These are phyloP conservation scores for Jacaranda mimosifolia DNA, from an alignment of 257 asterid genomes.

Conservation along the genomic window DNA sequence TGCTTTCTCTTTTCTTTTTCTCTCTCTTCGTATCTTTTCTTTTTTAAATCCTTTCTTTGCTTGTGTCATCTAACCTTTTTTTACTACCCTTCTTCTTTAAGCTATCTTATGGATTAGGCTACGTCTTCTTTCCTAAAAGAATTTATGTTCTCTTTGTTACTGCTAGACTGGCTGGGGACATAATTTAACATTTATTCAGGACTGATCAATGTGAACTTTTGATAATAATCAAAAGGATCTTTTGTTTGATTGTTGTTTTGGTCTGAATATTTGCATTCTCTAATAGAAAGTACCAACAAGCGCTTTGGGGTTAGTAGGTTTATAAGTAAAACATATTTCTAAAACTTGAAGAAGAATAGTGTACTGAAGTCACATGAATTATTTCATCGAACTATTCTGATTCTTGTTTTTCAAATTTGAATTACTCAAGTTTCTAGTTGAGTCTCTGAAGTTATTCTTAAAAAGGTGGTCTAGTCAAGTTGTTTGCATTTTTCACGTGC, in stretches of 20 bases:
- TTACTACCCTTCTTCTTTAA: conserved; percentile 46
- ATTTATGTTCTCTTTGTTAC: conserved; percentile 33
- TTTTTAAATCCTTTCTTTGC: conserved; percentile 36
- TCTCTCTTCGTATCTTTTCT: conserved; percentile 29
- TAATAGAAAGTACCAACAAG: conserved; percentile 15
- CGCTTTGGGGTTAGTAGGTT: background rate
- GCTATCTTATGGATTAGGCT: conserved; percentile 48
- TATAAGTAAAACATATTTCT: background rate
- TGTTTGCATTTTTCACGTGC: background rate
- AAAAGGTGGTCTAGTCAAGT: background rate
- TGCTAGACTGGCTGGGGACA: conserved; percentile 27
- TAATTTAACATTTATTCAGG: conserved; percentile 24
- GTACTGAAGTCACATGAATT: background rate
- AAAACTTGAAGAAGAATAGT: conserved; percentile 6
- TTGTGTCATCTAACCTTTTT: conserved; percentile 34
- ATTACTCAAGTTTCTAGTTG: conserved; percentile 1
- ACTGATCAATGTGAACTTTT: conserved; percentile 9
- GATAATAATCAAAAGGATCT: background rate
- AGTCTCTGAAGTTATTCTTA: background rate
- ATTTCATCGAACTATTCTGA: conserved; percentile 1
- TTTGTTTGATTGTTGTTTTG: background rate
- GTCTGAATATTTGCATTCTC: conserved; percentile 5
- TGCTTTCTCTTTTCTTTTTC: conserved; percentile 41
- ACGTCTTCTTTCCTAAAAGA: conserved; percentile 28
- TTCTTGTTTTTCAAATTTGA: background rate